Base-by-base conservation (phyloP, 1,284 basidiomycete species). In the Cutaneotrichosporon sp. region DNA sequence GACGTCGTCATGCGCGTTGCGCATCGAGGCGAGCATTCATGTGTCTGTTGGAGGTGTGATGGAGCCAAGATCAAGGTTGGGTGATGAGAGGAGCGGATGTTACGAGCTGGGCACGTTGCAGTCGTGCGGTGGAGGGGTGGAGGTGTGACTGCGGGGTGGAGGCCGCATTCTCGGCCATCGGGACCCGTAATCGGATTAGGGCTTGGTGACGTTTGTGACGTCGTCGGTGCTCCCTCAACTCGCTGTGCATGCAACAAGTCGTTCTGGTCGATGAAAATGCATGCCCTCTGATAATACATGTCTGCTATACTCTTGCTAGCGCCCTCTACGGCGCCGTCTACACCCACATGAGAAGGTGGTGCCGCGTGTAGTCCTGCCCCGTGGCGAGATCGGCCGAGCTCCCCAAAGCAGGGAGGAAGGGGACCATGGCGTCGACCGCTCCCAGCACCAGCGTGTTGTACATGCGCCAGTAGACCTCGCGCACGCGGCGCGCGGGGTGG, bases 401-500 rank as follows among this genome's bases (percentile, higher is more conserved):
- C 4, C 89, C 85, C 16, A 95, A 81, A 73, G 94, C 91, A 29
- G 95, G 95, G 78, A 95, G 97, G 82, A 95, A 97, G n/a, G 79
- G 93, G 4, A 97, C 94, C 79, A 98, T 84, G 9, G 92, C 87
- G 73, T 97, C 94, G 52, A 87, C 81, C 1, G 93, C 89, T 49
- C 95, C 93, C 18, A 97, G 85, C 75, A 95, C 92, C 42, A 94
- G 81, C 7, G 91, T 80, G 67, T 80, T 97, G 82, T 97, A 97
- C 68, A 95, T 83, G 57, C 93, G 86, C 90, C 93, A 97, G 76
- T 95, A 95, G 8, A 86, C 92, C 83, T 99, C 97, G 59, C 95
- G 86, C 18, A 99, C 97, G 77, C 95, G 95, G 62, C 97, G 84
- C 4, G 97, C 95, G 0, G 95, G 95, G 73, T 97, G 94, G 86